phyloP scores from a whole-genome alignment of 129 eudicot genomes.

The Ambrosia artemisiifolia region DNA sequence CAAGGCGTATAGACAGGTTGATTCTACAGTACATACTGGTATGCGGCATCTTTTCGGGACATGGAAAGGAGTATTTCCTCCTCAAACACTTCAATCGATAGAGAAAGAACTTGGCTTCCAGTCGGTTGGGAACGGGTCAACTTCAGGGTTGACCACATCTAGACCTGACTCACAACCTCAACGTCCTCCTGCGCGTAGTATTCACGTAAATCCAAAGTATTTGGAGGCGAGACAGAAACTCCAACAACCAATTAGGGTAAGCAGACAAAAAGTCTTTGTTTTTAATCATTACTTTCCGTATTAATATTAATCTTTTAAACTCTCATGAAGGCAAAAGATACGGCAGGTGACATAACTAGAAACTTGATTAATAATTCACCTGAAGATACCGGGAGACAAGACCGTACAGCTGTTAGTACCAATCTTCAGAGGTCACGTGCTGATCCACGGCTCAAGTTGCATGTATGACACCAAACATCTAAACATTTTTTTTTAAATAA shows the following conservation, averaged over 20 bases:
- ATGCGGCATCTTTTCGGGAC: conserved; percentile 99
- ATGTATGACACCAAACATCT: conserved; percentile 19
- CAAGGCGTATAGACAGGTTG: conserved; percentile 92
- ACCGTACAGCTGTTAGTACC: conserved; percentile 29
- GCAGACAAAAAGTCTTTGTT: conserved; percentile 11
- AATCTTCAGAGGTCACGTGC: conserved; percentile 43
- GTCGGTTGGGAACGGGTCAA: conserved; percentile 55
- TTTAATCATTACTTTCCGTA: background rate
- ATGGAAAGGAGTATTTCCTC: conserved; percentile 95
- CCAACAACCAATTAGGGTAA: conserved; percentile 64
- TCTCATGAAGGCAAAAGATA: conserved; percentile 57
- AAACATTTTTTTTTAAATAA: background rate
- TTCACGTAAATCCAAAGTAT: conserved; percentile 94
- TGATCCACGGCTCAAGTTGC: conserved; percentile 58
- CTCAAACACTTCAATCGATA: conserved; percentile 72
- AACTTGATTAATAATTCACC: conserved; percentile 36
- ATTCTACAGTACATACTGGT: conserved; percentile 61
- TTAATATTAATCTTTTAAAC: conserved; percentile 1
- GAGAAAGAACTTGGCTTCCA: conserved; percentile 85
- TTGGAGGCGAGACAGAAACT: conserved; percentile 83
- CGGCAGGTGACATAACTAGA: conserved; percentile 33
- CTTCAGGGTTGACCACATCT: conserved; percentile 54
- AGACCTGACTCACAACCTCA: conserved; percentile 63
- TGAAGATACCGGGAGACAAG: conserved; percentile 48
- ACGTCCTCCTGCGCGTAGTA: conserved; percentile 80